Evolutionary conservation across 2,329 filamentous ascomycete genomes (phyloP), one percentile per base, ranked within the genome.

Genomic region (Talaromyces pinophilus): DNA sequence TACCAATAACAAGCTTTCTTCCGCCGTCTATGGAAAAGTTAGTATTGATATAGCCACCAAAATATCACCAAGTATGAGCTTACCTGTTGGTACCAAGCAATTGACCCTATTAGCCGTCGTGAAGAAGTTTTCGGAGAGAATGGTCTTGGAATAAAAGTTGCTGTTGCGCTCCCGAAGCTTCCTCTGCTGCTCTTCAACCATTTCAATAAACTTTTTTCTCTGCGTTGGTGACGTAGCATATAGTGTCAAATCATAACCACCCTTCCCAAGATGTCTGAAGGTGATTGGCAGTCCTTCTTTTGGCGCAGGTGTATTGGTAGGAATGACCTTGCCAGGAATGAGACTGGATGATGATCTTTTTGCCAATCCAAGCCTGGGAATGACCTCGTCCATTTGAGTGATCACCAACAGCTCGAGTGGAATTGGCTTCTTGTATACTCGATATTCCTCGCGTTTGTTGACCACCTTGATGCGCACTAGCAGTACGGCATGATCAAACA

Each of bases 181-280:
- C 72, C 92, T 88, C 78, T 99, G 96, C 71, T 97, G 93, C 60
- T 88, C 86, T 74, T 97, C 92, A 72, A 99, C 97, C 74, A 92
- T 90, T 80, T 99, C 93, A 76, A 99, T 92, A 90, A 95, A 99
- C 80, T 98, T 99, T 77, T 94, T 92, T 67, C 95, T 87, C 30
- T 92, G 92, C 8, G 92, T 90, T 71, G 92, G 90, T 67, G 92
- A 96, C 10, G 90, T 88, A 57, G 93, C 94, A 78, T 90, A 98
- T 4, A 99, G 84, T 3, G 93, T 95, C 73, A 93, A 83, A 76
- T 97, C 94, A 75, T 97, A 99, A 38, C 94, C 95, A 63, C 93
- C 93, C 79, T 96, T 97, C 59, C 95, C 95, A 67, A 99, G 85
- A 83, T 97, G 93, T 71, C 92, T 90, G 84, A 99, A 99, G 1